A percentile compares a stretch with the other conserved stretches of the same genome.
Conservation (phyloP, 495 filamentous ascomycete species). For the Xylaria nigripes region DNA sequence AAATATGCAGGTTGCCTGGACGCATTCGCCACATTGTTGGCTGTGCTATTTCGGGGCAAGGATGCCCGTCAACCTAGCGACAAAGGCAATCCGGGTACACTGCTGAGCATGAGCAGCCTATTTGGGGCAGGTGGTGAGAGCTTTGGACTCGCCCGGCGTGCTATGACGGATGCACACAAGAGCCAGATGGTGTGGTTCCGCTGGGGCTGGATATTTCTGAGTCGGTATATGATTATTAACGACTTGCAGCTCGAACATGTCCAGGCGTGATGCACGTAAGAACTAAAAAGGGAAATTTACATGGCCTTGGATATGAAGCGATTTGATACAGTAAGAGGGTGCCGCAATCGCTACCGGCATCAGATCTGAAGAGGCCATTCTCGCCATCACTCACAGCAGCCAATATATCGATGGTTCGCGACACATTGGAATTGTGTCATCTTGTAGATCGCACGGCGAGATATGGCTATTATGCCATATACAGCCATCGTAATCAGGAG, state of each 20-base stretch:
- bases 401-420: neutral
- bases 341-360: no score
- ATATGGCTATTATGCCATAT: neutral
- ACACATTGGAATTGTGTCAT: neutral
- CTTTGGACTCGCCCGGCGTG: conserved; percentile 55
- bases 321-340: neutral
- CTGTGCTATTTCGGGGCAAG: conserved; percentile 33
- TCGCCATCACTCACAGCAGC: neutral
- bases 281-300: neutral
- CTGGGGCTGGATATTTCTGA: conserved; percentile 88
- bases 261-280: conserved; percentile 12
- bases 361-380: neutral
- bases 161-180: conserved; percentile 80
- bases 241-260: conserved; percentile 61
- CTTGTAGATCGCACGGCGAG: neutral
- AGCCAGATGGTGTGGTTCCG: conserved; percentile 99
- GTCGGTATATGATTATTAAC: conserved; percentile 93
- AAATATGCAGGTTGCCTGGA: conserved; percentile 81
- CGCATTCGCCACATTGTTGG: conserved; percentile 52
- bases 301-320: neutral
- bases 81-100: conserved; percentile 39
- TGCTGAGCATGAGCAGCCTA: conserved; percentile 62
- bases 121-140: conserved; percentile 41
- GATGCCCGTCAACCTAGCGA: conserved; percentile 18
- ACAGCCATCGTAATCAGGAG: neutral